Percentiles rank a stretch among this genome's conserved stretches.
Conservation (phyloP, 495 filamentous ascomycete species). For the Ascobolus immersus region DNA sequence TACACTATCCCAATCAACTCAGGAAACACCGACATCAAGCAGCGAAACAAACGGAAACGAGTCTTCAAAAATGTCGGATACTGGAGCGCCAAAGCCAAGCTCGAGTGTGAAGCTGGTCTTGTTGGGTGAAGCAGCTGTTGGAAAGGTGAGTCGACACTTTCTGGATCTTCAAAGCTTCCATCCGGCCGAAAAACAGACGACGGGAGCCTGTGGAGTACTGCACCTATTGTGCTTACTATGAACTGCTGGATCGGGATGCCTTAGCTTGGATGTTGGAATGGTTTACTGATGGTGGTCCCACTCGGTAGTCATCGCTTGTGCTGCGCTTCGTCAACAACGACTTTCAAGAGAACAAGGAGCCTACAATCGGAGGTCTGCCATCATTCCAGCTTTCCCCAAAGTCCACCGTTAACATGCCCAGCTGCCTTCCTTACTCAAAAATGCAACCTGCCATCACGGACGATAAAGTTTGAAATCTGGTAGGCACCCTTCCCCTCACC, state of each 20-base stretch:
- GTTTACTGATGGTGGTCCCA: neutral
- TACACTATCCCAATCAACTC: too few species aligned
- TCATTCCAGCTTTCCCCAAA: neutral
- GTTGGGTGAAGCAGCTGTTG: constrained; percentile 87
- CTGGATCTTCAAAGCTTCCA: constrained; percentile 2
- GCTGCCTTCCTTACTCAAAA: constrained; percentile 97
- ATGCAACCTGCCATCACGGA: constrained; percentile 82
- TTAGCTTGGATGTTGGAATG: neutral
- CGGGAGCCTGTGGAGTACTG: too few species aligned
- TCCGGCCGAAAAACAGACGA: too few species aligned
- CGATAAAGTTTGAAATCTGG: constrained; percentile 99
- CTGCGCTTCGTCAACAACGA: constrained; percentile 98
- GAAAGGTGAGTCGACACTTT: constrained; percentile 47
- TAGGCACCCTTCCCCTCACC: constrained; percentile 4
- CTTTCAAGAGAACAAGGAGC: constrained; percentile 99
- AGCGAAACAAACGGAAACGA: too few species aligned
- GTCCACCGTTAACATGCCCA: constrained; percentile 17
- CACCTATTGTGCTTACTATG: too few species aligned
- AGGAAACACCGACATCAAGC: too few species aligned
- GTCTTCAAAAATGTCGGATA: neutral
- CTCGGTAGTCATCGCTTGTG: constrained; percentile 66
- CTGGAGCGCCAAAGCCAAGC: constrained; percentile 65
- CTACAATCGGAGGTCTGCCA: constrained; percentile 80
- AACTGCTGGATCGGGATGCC: too few species aligned
- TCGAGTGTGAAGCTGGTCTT: constrained; percentile 98